Evolutionary conservation across 225 moss, liverwort and hornwort species (phyloP).

Genomic region (Rhytidiadelphus loreus): DNA sequence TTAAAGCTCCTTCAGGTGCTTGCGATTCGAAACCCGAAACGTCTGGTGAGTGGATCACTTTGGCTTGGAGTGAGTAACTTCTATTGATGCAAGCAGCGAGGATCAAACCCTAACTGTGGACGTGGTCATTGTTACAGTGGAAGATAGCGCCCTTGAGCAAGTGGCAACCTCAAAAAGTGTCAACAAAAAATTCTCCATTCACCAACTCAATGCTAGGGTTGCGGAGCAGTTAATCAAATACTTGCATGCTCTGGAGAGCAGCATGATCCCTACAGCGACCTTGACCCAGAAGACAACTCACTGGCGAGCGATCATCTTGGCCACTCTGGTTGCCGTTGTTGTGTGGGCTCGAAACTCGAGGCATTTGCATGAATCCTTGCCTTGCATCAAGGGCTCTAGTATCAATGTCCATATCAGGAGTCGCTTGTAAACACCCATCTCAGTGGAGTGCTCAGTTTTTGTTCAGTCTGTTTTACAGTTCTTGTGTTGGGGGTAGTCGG

Average conservation of each 20-base stretch:
- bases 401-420: slow-evolving; percentile 34
- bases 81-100: background rate
- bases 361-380: slow-evolving; percentile 25
- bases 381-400: background rate
- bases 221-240: background rate
- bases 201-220: background rate
- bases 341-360: slow-evolving; percentile 33
- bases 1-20: background rate
- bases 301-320: slow-evolving; percentile 26
- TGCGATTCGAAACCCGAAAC: background rate
- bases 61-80: background rate
- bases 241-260: slow-evolving; percentile 2
- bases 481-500: no score
- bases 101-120: background rate
- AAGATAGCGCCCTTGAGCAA: background rate
- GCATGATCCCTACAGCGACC: background rate
- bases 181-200: background rate
- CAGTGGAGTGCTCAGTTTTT: background rate
- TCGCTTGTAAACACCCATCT: slow-evolving; percentile 13
- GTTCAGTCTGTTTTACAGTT: background rate
- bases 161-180: background rate
- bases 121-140: background rate
- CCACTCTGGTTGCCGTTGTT: slow-evolving; percentile 23
- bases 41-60: background rate
- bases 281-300: slow-evolving; percentile 4